phyloP scores from a whole-genome alignment of 108 stramenopile species.

The Skeletonema costatum region DNA sequence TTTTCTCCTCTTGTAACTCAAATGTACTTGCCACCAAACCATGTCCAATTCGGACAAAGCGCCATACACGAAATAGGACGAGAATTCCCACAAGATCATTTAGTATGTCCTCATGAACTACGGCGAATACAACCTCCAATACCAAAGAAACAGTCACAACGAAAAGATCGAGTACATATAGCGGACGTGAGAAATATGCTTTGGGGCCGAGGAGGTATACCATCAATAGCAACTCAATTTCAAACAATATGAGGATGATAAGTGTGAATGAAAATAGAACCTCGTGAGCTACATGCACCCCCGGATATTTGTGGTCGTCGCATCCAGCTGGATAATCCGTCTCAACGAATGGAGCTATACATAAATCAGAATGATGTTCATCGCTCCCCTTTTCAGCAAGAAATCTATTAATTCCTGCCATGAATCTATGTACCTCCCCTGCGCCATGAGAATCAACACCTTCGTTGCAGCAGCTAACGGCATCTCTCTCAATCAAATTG shows the following conservation, averaged over 20 bases:
- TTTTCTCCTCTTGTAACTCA: constrained; percentile 30
- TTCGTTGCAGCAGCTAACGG: neutral
- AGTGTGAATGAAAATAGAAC: neutral
- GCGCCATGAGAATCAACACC: neutral
- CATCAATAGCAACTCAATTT: neutral
- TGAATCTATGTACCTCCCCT: neutral
- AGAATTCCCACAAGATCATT: constrained; percentile 22
- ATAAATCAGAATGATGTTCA: neutral
- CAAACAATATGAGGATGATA: neutral
- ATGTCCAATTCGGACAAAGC: constrained; percentile 51
- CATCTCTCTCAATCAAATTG: neutral
- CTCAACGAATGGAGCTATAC: neutral
- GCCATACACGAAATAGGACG: constrained; percentile 43
- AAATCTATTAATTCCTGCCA: neutral
- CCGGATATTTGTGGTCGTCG: neutral
- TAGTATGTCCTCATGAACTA: constrained; percentile 2
- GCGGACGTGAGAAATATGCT: neutral
- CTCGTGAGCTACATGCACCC: neutral
- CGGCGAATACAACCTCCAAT: constrained; percentile 26
- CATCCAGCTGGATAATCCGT: neutral
- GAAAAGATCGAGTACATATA: constrained; percentile 14
- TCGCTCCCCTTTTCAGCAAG: neutral
- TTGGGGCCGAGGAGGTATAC: neutral
- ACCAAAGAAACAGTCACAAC: constrained; percentile 31
- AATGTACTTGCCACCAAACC: constrained; percentile 35